Evolutionary conservation across 371 early-diverging fungal genomes (phyloP).

Genomic region (Lichtheimia ornata): DNA sequence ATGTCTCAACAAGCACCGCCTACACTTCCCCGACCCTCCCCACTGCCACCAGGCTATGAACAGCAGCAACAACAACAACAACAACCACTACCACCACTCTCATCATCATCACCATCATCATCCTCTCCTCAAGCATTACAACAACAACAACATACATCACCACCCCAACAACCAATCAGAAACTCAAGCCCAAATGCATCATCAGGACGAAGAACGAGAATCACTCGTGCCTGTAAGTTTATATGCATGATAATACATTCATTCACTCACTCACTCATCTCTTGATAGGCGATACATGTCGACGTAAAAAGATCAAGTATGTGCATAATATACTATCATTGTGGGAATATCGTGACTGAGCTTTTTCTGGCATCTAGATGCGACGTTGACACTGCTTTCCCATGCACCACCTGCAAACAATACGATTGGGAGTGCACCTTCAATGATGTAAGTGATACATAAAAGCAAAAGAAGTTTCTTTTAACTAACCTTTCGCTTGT

Average conservation of each 20-base stretch:
- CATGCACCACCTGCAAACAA: conserved; percentile 46
- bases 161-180: not conserved
- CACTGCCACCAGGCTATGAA: not conserved
- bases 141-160: not conserved
- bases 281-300: conserved; percentile 43
- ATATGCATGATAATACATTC: not conserved
- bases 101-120: not conserved
- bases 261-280: not conserved
- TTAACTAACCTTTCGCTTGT: not conserved
- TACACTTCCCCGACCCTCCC: not conserved
- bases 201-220: conserved; percentile 6
- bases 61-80: not conserved
- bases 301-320: conserved; percentile 50
- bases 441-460: conserved; percentile 34
- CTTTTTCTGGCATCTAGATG: conserved; percentile 25
- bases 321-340: not conserved
- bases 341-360: not conserved
- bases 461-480: not conserved
- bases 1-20: conserved; percentile 4
- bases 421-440: conserved; percentile 49
- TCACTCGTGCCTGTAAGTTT: conserved; percentile 13
- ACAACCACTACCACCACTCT: not conserved
- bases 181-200: not conserved
- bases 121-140: not conserved
- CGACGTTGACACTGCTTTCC: conserved; percentile 36